A percentile compares a stretch with the other conserved stretches of the same genome.
These are phyloP conservation scores for Tylopilus balloui DNA, from an alignment of 768 basidiomycete genomes.

Conservation along the genomic window DNA sequence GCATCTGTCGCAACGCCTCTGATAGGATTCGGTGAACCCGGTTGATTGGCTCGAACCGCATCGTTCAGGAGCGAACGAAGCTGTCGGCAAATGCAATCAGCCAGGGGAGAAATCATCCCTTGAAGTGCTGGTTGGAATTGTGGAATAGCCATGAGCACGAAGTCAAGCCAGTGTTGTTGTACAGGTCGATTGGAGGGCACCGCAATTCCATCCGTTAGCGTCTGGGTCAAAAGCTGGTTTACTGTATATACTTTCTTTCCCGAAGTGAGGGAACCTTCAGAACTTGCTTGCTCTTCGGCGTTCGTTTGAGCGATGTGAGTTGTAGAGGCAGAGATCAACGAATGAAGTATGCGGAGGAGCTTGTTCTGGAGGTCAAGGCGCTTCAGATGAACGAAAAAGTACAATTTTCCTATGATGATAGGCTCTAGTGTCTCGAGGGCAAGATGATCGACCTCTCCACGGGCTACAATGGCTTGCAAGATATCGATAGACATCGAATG, in stretches of 20 bases:
- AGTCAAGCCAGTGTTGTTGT: constrained; percentile 95
- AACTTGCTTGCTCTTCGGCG: constrained; percentile 31
- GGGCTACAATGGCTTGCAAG: constrained; percentile 74
- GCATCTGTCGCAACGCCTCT: constrained; percentile 61
- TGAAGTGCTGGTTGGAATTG: constrained; percentile 75
- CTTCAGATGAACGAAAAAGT: constrained; percentile 60
- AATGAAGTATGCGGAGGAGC: constrained; percentile 85
- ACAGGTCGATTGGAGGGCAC: constrained; percentile 67
- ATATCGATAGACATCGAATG: constrained; percentile 78
- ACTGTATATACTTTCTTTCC: constrained; percentile 42
- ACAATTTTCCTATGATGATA: constrained; percentile 70
- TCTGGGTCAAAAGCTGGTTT: constrained; percentile 71
- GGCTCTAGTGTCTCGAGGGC: constrained; percentile 64
- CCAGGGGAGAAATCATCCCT: constrained; percentile 64
- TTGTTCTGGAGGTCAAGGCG: constrained; percentile 89
- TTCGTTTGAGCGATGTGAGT: constrained; percentile 29
- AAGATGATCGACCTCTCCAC: constrained; percentile 69
- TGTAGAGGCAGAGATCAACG: constrained; percentile 66
- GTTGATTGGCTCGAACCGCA: constrained; percentile 41
- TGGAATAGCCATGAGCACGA: constrained; percentile 85
- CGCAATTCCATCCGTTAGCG: constrained; percentile 77
- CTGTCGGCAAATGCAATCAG: constrained; percentile 75
- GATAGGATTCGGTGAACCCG: constrained; percentile 40
- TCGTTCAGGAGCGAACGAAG: constrained; percentile 55
- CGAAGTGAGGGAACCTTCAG: constrained; percentile 33